Evolutionary conservation across 1,139 yeast genomes (phyloP).

Genomic region (Pneumocystis sp.): DNA sequence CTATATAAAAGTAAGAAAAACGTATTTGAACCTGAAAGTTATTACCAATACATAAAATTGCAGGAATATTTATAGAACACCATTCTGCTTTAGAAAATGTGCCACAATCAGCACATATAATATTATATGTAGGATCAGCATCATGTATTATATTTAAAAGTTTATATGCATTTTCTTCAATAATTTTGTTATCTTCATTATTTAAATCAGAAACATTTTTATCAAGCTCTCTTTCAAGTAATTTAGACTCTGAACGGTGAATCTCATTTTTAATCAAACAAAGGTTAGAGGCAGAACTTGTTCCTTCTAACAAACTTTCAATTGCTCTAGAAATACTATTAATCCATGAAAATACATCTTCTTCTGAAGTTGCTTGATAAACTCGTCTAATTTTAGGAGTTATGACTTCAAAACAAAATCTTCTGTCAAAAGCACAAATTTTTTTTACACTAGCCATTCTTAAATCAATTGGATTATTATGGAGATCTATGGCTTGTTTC

Average conservation of each 20-base stretch:
- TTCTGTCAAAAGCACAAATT: constrained; percentile 32
- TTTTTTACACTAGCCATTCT: constrained; percentile 54
- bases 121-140: constrained; percentile 39
- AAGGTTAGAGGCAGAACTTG: constrained; percentile 9
- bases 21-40: not conserved
- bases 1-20: constrained; percentile 16
- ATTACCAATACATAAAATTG: constrained; percentile 47
- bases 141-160: constrained; percentile 32
- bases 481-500: constrained; percentile 51
- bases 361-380: constrained; percentile 62
- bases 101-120: constrained; percentile 68
- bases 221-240: not conserved
- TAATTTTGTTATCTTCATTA: not conserved
- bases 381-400: constrained; percentile 60
- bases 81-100: constrained; percentile 54
- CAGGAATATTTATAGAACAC: constrained; percentile 65
- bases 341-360: constrained; percentile 60
- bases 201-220: not conserved
- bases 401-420: constrained; percentile 59
- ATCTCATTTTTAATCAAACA: not conserved
- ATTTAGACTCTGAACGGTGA: not conserved
- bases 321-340: constrained; percentile 33
- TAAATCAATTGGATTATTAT: constrained; percentile 56
- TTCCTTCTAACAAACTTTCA: constrained; percentile 21
- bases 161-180: not conserved